Evolutionary conservation across 352 stramenopile genomes (phyloP).

Genomic region (Phytopythium delawarense): DNA sequence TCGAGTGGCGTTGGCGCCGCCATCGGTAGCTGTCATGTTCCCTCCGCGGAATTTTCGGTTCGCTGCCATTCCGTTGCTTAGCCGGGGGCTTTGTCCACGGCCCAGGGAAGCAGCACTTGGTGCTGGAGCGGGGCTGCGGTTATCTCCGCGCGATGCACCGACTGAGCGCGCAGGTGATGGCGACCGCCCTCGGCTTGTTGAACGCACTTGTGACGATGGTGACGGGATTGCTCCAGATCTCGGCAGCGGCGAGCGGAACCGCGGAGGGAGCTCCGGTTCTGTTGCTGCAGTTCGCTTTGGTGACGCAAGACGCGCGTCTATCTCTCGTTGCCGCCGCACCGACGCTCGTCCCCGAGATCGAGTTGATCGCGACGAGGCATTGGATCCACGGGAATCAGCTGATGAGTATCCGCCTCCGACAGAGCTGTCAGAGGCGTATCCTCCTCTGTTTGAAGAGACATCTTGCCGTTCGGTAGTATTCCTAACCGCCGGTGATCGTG

Average conservation of each 20-base stretch:
- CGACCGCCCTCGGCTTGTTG: conserved; percentile 22
- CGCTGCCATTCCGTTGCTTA: not conserved
- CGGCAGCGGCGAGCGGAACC: conserved; percentile 22
- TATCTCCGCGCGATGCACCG: not conserved
- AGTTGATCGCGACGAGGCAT: conserved; percentile 36
- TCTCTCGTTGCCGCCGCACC: conserved; percentile 50
- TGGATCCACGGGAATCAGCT: conserved; percentile 44
- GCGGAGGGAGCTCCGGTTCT: conserved; percentile 12
- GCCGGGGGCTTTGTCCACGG: not conserved
- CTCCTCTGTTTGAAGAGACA: conserved; percentile 13
- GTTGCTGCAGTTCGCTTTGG: conserved; percentile 30
- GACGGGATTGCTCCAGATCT: conserved; percentile 12
- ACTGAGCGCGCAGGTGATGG: conserved; percentile 15
- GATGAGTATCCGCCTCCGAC: conserved; percentile 59
- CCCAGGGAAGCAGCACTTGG: not conserved
- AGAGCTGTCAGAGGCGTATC: conserved; percentile 67
- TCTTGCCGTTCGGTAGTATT: conserved; percentile 1
- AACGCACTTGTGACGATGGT: not conserved
- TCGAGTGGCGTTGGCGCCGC: not conserved
- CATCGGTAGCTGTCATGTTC: too few relatives aligned
- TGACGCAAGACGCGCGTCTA: conserved; percentile 50
- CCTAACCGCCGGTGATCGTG: conserved; percentile 20
- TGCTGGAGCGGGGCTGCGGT: not conserved
- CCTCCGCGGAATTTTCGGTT: not conserved
- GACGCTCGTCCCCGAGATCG: conserved; percentile 34